phyloP scores from a whole-genome alignment of 768 basidiomycete genomes.

The Termitomyces sp. region DNA sequence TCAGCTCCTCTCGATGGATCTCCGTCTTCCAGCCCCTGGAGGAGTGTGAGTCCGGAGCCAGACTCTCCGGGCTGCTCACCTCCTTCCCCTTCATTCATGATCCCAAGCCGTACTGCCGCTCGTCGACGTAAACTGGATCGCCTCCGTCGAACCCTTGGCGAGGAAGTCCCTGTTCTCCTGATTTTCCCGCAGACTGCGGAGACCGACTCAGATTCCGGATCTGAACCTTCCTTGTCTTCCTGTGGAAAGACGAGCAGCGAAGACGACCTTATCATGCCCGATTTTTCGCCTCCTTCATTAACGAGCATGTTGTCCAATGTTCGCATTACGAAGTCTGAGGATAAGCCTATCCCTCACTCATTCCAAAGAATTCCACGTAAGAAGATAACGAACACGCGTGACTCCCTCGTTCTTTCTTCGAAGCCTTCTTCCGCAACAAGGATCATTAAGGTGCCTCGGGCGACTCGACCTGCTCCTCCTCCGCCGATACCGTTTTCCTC shows the following conservation, averaged over 20 bases:
- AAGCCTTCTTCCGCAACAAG: neutral
- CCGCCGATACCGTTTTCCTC: neutral
- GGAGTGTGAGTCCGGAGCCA: neutral
- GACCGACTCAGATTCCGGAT: neutral
- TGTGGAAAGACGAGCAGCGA: neutral
- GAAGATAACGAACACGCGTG: constrained; percentile 8
- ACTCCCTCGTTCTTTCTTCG: constrained; percentile 5
- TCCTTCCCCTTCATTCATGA: constrained; percentile 29
- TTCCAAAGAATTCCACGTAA: neutral
- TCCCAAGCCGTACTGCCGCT: constrained; percentile 39
- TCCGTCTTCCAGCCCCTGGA: neutral
- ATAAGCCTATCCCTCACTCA: neutral
- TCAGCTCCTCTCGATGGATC: constrained; percentile 7
- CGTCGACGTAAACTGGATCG: constrained; percentile 60
- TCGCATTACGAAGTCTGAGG: neutral
- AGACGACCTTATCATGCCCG: neutral
- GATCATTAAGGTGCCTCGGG: neutral
- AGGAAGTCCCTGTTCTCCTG: constrained; percentile 54
- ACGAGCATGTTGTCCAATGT: neutral
- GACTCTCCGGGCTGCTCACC: constrained; percentile 21
- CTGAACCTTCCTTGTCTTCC: neutral
- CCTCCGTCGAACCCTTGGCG: constrained; percentile 55
- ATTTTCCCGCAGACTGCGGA: constrained; percentile 40
- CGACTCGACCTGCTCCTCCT: constrained; percentile 4
- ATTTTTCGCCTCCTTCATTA: neutral